A percentile compares a stretch with the other conserved stretches of the same genome.
phyloP scores from a whole-genome alignment of 2,329 filamentous ascomycete species.

The Alternaria burnsii region DNA sequence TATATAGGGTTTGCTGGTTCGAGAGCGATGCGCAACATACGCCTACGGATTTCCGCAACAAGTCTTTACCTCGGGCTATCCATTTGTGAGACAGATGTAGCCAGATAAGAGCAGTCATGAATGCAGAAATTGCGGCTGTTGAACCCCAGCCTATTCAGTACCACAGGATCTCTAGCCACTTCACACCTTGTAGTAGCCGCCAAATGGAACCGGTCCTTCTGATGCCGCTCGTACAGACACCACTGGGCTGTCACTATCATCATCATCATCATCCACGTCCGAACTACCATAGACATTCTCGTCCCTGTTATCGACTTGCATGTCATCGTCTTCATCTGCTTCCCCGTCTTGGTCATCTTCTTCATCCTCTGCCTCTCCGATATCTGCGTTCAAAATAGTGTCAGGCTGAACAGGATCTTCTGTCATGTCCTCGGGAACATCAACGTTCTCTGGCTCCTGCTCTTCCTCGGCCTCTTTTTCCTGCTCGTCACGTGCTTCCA shows the following conservation, averaged over 20 bases:
- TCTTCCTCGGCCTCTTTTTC: slow-evolving; percentile 12
- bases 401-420: slow-evolving; percentile 41
- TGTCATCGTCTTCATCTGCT: slow-evolving; percentile 24
- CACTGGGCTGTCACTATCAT: slow-evolving; percentile 20
- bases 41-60: background rate
- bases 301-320: slow-evolving; percentile 20
- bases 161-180: background rate
- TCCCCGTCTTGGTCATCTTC: slow-evolving; percentile 28
- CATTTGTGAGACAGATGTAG: background rate
- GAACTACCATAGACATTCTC: slow-evolving; percentile 28
- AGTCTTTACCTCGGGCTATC: background rate
- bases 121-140: no score
- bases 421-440: slow-evolving; percentile 43
- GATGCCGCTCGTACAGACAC: slow-evolving; percentile 24
- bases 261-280: slow-evolving; percentile 27
- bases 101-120: background rate
- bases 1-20: background rate
- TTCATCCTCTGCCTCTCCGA: slow-evolving; percentile 27
- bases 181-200: slow-evolving; percentile 34
- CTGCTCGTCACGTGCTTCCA: slow-evolving; percentile 26
- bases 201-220: slow-evolving; percentile 34
- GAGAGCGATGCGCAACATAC: background rate
- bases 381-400: slow-evolving; percentile 32
- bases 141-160: no score
- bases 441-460: slow-evolving; percentile 30